Evolutionary conservation across 2,329 filamentous ascomycete genomes (phyloP), one percentile per base, ranked within the genome.

Genomic region (Dothidotthia symphoricarpi): DNA sequence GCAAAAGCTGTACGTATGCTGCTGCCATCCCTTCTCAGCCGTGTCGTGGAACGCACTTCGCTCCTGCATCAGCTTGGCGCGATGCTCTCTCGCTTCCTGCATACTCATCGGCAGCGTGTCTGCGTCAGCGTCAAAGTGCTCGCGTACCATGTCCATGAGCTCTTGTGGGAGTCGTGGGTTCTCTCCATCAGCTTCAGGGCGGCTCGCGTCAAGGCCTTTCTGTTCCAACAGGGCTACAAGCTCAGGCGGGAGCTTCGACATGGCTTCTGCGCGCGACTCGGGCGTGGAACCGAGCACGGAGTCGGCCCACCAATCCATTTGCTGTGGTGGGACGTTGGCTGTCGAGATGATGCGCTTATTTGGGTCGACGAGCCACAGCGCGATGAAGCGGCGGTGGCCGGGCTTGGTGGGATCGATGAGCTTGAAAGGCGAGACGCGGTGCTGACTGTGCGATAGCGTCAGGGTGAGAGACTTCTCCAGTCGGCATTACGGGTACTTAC

Each of bases 351-450:
- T 69, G 6, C 70, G 70, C 4, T 64, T 51, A 19, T 72, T 53
- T 0, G 80, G 80, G 47, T 83, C 79, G 2, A 83, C 73, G 2
- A 84, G 69, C 55, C 75, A 83, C 26, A 83, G 66, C 0, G 75
- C 75, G 0, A 83, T 61, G 37, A 82, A 75, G 47, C 76, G 75
- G 11, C 75, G 66, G 51, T 82, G 75, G 2, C 80, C 80, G 0
- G 75, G 71, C 39, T 70, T 73, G 0, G 70, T 72, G 0, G 53
- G 53, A 44, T 84, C 75, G 17, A 54, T 52, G 8, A 81, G 68
- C 11, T 63, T 45, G 60, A 82, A 80, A 2, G 74, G 31, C 1
- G 47, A 51, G 9, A 61, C 53, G 17, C 49, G 39, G 17, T 61
- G 54, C 28, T 58, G 55, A 26, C 41, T 45, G 19, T 6, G 19